A percentile compares a stretch with the other conserved stretches of the same genome.
Conservation (phyloP, 441 rosid species). For the Pelargonium citronellum region DNA sequence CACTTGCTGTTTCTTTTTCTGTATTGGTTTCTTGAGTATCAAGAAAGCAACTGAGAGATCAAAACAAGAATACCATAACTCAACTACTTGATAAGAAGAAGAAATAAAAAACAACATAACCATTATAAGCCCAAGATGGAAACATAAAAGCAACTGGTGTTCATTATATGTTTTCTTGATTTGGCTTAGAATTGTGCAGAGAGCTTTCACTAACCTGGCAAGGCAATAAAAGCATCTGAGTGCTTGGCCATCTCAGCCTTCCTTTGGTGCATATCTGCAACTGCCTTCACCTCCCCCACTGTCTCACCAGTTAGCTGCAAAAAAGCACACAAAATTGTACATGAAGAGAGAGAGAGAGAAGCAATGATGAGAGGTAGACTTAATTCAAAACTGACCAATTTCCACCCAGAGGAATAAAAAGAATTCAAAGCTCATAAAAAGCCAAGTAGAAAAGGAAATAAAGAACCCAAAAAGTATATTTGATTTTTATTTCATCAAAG, state of each 20-base stretch:
- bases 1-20: no score
- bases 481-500: background rate
- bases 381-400: no score
- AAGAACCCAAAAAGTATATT: constrained; percentile 15
- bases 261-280: constrained; percentile 98
- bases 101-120: no score
- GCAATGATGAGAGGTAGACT: no score
- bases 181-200: background rate
- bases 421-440: constrained; percentile 20
- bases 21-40: background rate
- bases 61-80: no score
- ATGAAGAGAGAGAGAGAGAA: no score
- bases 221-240: constrained; percentile 98
- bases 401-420: background rate
- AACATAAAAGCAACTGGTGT: no score
- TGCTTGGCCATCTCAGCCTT: constrained; percentile 99
- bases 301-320: constrained; percentile 96
- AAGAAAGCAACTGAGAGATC: no score
- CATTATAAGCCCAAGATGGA: no score
- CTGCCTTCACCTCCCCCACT: constrained; percentile 99
- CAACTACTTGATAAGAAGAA: no score
- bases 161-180: no score
- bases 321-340: no score
- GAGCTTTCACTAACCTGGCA: constrained; percentile 61
- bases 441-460: constrained; percentile 28